These are phyloP conservation scores for Aphanomyces cochlioides DNA, from an alignment of 352 stramenopile species.

Conservation along the genomic window DNA sequence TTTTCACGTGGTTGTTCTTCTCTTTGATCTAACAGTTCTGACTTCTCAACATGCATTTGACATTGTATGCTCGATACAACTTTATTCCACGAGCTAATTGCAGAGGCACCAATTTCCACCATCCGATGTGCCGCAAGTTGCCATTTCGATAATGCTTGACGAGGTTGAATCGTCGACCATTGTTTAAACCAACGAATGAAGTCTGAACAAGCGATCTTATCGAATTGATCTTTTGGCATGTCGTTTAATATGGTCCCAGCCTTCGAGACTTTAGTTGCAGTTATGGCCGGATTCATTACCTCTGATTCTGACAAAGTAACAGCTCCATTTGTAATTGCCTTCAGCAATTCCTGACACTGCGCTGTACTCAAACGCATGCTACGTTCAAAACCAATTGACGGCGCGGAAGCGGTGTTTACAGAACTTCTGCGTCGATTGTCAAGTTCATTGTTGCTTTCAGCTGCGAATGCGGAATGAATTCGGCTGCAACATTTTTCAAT, in stretches of 20 bases:
- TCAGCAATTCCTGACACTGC: not conserved
- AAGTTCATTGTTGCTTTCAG: not conserved
- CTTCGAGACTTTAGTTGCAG: not conserved
- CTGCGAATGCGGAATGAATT: not conserved
- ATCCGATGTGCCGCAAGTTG: not conserved
- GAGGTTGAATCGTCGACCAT: not conserved
- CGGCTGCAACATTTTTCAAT: slow-evolving; percentile 1
- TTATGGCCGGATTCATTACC: not conserved
- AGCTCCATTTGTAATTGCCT: not conserved
- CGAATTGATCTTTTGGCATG: slow-evolving; percentile 3
- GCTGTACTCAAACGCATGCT: not conserved
- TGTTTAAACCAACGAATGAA: slow-evolving; percentile 21
- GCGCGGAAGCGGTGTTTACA: not conserved
- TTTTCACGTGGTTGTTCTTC: not conserved
- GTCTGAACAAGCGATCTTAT: slow-evolving; percentile 11
- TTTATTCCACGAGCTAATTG: not conserved
- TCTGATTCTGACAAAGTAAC: not conserved
- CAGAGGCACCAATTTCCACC: not conserved
- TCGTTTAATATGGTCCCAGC: not conserved
- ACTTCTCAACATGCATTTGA: not conserved
- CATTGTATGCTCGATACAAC: not conserved
- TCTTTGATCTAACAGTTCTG: not conserved
- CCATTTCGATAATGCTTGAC: slow-evolving; percentile 5
- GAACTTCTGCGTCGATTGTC: not conserved
- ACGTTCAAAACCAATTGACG: not conserved